Base-by-base conservation (phyloP, 371 early-diverging fungal genomes). In the Neoconidiobolus thromboides region DNA sequence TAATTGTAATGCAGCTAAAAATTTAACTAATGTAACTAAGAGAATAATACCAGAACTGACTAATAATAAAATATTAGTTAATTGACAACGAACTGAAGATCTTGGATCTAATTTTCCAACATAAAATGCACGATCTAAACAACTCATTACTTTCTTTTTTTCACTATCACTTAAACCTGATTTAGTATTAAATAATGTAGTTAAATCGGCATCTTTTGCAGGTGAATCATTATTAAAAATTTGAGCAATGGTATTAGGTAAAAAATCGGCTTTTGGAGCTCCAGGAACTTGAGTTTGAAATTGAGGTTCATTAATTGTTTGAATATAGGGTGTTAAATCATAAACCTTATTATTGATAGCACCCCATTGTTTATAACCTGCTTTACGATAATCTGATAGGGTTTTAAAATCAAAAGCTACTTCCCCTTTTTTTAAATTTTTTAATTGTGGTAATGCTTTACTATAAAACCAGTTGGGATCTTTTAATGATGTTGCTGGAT, bases 91-190 rank as follows among this genome's bases (percentile, higher is more conserved):
- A 15, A 82, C 67, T 1, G 86, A 73, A 42, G 85, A 77, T 42
- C 95, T 83, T 43, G 76, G 71, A 67, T 96, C 96, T 4, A 95
- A 78, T 48, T 83, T 80, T 39, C 96, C 97, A 60, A 85, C 83
- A 65, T 87, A 90, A 66, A 92, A 92, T 60, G 82, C 73, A 58
- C 82, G 78, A 59, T 89, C 77, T 61, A 96, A 73, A 73, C 96
- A 96, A 48, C 76, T 65, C 70, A 60, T 58, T 60, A 64, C 26
- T 64, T 83, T 64, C 44, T 40, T n/a, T n/a, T 38, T 42, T 9
- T 14, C 43, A 3, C 3, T 26, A 3, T 5, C 46, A 46, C 14
- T 40, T 38, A 50, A 7, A 26, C 47, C 40, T 14, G 37, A 14
- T 14, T 52, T 37, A 3, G 2, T 46, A 48, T 57, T 46, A 44